Percentiles rank a stretch among this genome's conserved stretches.
phyloP scores from a whole-genome alignment of 129 eudicot genomes.

The Ambrosia artemisiifolia region DNA sequence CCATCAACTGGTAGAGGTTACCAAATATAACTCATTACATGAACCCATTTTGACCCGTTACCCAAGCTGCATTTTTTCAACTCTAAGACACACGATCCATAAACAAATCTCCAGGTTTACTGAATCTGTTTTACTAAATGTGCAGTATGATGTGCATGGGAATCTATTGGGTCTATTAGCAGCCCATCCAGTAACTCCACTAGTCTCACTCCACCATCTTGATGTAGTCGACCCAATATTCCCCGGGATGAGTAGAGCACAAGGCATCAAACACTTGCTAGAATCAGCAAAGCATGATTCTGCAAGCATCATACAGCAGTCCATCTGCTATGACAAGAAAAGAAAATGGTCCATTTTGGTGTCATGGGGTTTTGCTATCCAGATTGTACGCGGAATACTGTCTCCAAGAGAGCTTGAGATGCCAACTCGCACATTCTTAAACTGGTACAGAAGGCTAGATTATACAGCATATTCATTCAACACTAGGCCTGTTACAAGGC shows the following conservation, averaged over 20 bases:
- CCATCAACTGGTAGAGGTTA: too few species aligned
- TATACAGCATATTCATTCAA: constrained; percentile 55
- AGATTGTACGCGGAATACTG: constrained; percentile 41
- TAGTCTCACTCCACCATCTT: constrained; percentile 79
- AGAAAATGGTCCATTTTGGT: constrained; percentile 57
- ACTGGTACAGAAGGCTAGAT: constrained; percentile 54
- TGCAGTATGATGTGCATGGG: constrained; percentile 63
- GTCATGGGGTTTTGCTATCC: constrained; percentile 70
- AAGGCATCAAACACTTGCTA: constrained; percentile 46
- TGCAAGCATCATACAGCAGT: constrained; percentile 54
- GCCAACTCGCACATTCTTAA: constrained; percentile 53
- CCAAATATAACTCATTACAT: too few species aligned
- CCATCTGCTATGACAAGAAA: constrained; percentile 53
- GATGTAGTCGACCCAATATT: constrained; percentile 59
- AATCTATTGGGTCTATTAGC: constrained; percentile 55
- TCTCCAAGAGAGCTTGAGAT: constrained; percentile 51
- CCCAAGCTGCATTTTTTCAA: background rate
- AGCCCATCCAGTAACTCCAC: constrained; percentile 75
- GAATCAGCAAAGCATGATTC: constrained; percentile 51
- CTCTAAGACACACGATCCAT: background rate
- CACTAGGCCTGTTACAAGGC: constrained; percentile 43
- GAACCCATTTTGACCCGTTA: background rate
- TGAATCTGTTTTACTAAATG: background rate
- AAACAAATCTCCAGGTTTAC: background rate
- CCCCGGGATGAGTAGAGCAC: constrained; percentile 42